Percentiles rank a stretch among this genome's conserved stretches.
Conservation (phyloP, 2,329 filamentous ascomycete genomes). For the Colletotrichum salicis region DNA sequence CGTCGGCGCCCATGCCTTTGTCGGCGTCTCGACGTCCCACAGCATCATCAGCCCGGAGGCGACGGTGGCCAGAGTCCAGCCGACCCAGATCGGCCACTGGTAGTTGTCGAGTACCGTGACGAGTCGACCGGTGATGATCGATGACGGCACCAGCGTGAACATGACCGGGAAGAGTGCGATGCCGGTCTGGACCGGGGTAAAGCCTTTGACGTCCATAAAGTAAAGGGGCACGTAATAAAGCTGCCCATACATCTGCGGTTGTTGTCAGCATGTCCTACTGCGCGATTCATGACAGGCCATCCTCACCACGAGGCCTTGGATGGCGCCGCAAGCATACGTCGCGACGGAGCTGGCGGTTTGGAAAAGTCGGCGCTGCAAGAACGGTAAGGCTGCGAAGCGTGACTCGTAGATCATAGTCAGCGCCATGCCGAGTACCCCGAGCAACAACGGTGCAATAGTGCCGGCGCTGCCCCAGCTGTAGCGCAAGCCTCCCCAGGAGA, state of each 20-base stretch:
- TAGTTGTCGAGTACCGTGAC: conserved; percentile 36
- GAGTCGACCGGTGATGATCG: conserved; percentile 35
- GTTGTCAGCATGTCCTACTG: background rate
- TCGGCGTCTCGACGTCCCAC: conserved; percentile 7
- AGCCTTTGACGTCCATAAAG: conserved; percentile 38
- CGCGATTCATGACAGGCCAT: background rate
- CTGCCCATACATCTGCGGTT: conserved; percentile 17
- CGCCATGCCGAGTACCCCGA: background rate
- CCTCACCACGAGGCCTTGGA: conserved; percentile 1
- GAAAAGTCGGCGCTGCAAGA: conserved; percentile 7
- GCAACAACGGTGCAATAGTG: conserved; percentile 7
- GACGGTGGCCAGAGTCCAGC: conserved; percentile 34
- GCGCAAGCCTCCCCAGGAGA: conserved; percentile 18
- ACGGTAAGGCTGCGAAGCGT: background rate
- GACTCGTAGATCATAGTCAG: conserved; percentile 4
- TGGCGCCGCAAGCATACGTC: background rate
- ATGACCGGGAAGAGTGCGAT: conserved; percentile 37
- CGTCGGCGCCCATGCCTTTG: conserved; percentile 18
- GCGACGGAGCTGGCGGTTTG: conserved; percentile 2
- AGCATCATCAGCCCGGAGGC: conserved; percentile 31
- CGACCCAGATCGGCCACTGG: conserved; percentile 32
- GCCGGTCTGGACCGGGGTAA: conserved; percentile 31
- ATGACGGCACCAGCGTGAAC: conserved; percentile 31
- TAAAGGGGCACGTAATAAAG: conserved; percentile 37
- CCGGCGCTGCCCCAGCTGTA: conserved; percentile 13